Conservation (phyloP, 2,329 filamentous ascomycete genomes). For the Pyrenophora teres region DNA sequence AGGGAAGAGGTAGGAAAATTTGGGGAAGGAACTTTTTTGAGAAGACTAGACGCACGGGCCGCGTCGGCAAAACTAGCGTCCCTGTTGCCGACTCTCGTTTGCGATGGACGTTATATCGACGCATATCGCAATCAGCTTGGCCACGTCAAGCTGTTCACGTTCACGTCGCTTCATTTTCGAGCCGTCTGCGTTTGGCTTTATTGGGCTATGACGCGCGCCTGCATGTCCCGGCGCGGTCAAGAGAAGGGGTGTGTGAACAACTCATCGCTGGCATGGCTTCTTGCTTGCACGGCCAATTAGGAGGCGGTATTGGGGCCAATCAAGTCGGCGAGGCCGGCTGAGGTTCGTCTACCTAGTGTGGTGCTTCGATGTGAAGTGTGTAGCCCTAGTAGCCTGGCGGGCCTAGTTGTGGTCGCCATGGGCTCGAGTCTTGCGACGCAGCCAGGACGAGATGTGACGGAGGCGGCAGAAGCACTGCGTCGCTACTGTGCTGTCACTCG, state of each 20-base stretch:
- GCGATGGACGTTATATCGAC: too few species aligned
- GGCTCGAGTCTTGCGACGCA: constrained; percentile 22
- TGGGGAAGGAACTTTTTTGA: constrained; percentile 31
- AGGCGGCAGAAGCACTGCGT: constrained; percentile 21
- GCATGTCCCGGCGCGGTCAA: constrained; percentile 27
- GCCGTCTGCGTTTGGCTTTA: constrained; percentile 1
- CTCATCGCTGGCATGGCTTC: constrained; percentile 38
- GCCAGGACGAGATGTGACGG: constrained; percentile 25
- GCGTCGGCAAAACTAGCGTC: constrained; percentile 22
- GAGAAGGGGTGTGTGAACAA: constrained; percentile 31
- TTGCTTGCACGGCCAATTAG: constrained; percentile 27
- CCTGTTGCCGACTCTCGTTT: constrained; percentile 4
- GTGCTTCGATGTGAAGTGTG: constrained; percentile 27
- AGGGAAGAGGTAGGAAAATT: constrained; percentile 29
- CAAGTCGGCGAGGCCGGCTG: constrained; percentile 11
- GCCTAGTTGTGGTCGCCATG: constrained; percentile 21
- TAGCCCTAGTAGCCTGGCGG: constrained; percentile 14
- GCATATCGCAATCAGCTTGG: background rate
- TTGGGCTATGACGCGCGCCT: constrained; percentile 29
- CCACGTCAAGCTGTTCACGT: constrained; percentile 16
- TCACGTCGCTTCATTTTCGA: constrained; percentile 34
- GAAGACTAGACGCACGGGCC: constrained; percentile 23
- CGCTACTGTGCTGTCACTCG: constrained; percentile 28
- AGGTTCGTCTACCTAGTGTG: constrained; percentile 14
- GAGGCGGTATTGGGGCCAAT: constrained; percentile 11